Percentiles rank a stretch among this genome's conserved stretches.
phyloP scores from a whole-genome alignment of 768 basidiomycete species.

The Xanthoconium purpureum region DNA sequence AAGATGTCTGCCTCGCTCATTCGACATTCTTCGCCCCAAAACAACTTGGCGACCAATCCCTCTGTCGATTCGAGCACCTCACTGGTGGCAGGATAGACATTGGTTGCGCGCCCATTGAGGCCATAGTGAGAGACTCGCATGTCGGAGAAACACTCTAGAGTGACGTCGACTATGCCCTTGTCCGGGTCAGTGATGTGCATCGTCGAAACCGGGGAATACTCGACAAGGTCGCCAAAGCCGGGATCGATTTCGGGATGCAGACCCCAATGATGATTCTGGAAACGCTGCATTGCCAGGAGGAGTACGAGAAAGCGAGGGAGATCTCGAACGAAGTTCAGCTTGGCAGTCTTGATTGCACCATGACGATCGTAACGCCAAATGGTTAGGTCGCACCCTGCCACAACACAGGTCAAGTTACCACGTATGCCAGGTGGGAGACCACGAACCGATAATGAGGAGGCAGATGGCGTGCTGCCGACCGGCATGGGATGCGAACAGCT shows the following conservation, averaged over 20 bases:
- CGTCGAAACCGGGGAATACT: no score
- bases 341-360: neutral
- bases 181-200: neutral
- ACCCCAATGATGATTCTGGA: neutral
- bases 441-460: neutral
- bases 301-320: neutral
- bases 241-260: neutral
- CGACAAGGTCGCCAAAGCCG: neutral
- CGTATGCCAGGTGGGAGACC: no score
- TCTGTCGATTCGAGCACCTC: neutral
- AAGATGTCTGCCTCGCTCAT: neutral
- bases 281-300: neutral
- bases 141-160: neutral
- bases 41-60: neutral
- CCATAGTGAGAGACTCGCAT: neutral
- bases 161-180: neutral
- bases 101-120: neutral
- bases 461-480: constrained; percentile 2
- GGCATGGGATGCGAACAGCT: constrained; percentile 6
- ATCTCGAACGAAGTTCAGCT: neutral
- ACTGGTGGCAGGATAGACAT: neutral
- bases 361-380: constrained; percentile 8
- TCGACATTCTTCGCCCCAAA: neutral
- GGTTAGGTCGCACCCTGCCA: neutral
- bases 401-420: no score